Base-by-base conservation (phyloP, 345 rosid genomes). In the Salix suchowensis region DNA sequence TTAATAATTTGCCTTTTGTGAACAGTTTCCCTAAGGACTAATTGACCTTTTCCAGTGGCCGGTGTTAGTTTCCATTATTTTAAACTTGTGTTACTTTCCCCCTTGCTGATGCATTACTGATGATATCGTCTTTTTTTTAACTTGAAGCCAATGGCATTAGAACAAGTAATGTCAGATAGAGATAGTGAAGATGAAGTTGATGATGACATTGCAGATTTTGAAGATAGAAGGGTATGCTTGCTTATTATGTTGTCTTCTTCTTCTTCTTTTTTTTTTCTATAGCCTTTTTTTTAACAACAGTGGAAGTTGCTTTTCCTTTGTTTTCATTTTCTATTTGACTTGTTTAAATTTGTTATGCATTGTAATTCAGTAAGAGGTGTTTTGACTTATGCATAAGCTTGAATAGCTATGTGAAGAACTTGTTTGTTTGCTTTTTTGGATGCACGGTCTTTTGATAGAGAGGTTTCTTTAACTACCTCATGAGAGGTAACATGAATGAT, bases 111-210 rank as follows among this genome's bases (percentile, higher is more conserved):
- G 48, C 14, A 55, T 24, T 64, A 2, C 23, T 62, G 32, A 46
- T 52, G 14, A 65, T 67, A 19, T 37, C 12, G 16, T 10, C 50
- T 44, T 36, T 65, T 70, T 50, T 37, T 76, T 36, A 36, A 28
- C 79, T 75, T 77, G 76, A 80, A 96, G 98, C 97, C 97, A 74
- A 96, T 96, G 99, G 94, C 85, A 30, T 26, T 85, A 52, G 98
- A 92, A 80, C 97, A 96, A 89, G 95, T 93, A 78, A 82, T 86
- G 87, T 93, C 97, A 0, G 98, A 93, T 79, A 87, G 91, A 75
- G 99, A 96, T 76, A 96, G 98, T 68, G 99, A 96, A 84, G 99
- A 96, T 83, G 99, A 96, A 85, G 97, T 92, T 32, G 98, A 92
- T 81, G 97, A 96, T 74, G 98, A 96, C 85, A 97, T 96, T 79